phyloP scores from a whole-genome alignment of 345 rosid species.

The Leavenworthia alabamica region DNA sequence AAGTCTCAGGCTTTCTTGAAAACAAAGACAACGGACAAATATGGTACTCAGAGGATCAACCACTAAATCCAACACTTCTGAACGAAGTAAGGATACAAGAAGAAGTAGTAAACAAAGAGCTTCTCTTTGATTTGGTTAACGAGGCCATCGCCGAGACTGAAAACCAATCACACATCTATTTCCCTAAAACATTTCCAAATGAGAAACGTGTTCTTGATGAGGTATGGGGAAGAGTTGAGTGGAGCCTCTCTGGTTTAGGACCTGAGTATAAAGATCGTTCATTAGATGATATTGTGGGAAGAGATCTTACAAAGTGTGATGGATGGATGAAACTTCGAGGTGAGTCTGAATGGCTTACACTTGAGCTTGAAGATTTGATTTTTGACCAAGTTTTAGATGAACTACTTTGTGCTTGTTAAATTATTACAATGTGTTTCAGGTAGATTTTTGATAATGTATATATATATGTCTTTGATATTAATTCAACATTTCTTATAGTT shows the following conservation, averaged over 20 bases:
- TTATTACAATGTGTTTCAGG: background rate
- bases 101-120: slow-evolving; percentile 32
- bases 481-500: background rate
- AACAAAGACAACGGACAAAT: slow-evolving; percentile 28
- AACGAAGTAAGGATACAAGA: slow-evolving; percentile 41
- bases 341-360: slow-evolving; percentile 55
- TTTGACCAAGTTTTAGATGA: slow-evolving; percentile 57
- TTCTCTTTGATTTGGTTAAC: slow-evolving; percentile 61
- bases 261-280: slow-evolving; percentile 37
- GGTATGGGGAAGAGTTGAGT: slow-evolving; percentile 58
- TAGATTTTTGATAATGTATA: background rate
- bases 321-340: slow-evolving; percentile 55
- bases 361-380: slow-evolving; percentile 69
- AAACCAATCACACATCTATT: slow-evolving; percentile 41
- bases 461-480: background rate
- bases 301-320: slow-evolving; percentile 49
- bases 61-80: slow-evolving; percentile 54
- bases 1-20: slow-evolving; percentile 54
- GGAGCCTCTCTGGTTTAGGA: slow-evolving; percentile 27
- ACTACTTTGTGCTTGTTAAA: slow-evolving; percentile 19
- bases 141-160: slow-evolving; percentile 48
- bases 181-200: slow-evolving; percentile 47
- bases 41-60: slow-evolving; percentile 68
- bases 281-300: slow-evolving; percentile 50
- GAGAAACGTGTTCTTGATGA: slow-evolving; percentile 47